phyloP scores from a whole-genome alignment of 805 yeast genomes.

The Spathaspora passalidarum region DNA sequence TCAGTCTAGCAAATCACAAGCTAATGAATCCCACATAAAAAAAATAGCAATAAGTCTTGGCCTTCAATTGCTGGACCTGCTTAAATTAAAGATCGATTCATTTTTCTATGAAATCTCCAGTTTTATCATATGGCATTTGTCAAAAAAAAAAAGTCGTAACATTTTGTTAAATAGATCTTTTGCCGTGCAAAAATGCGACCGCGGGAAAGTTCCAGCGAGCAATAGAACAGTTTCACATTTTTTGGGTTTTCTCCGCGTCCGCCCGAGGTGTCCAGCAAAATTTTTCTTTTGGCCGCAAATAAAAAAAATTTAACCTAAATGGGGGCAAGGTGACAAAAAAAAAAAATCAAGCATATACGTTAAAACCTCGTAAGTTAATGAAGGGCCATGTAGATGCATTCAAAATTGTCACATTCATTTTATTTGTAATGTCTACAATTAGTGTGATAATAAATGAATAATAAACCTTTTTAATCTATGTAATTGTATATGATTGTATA shows the following conservation, averaged over 20 bases:
- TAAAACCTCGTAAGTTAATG: too few relatives aligned
- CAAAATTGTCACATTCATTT: neutral
- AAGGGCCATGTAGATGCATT: too few relatives aligned
- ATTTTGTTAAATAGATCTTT: neutral
- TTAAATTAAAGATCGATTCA: too few relatives aligned
- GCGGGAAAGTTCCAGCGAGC: neutral
- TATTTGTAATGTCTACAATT: neutral
- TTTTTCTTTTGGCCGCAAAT: neutral
- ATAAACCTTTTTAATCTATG: conserved; percentile 1
- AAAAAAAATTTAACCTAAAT: too few relatives aligned
- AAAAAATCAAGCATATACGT: too few relatives aligned
- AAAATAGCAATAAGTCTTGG: too few relatives aligned
- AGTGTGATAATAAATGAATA: neutral
- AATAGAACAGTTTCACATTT: neutral
- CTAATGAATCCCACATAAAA: too few relatives aligned
- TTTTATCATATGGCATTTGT: neutral
- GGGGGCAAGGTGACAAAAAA: too few relatives aligned
- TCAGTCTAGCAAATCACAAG: too few relatives aligned
- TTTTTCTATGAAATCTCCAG: too few relatives aligned
- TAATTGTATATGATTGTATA: neutral
- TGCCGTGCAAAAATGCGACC: neutral
- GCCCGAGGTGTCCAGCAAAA: neutral
- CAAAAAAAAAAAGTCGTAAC: neutral
- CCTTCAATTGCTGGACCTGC: too few relatives aligned
- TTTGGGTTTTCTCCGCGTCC: too few relatives aligned